Conservation (phyloP, 139 green algal species). For the Chlorella ohadii region DNA sequence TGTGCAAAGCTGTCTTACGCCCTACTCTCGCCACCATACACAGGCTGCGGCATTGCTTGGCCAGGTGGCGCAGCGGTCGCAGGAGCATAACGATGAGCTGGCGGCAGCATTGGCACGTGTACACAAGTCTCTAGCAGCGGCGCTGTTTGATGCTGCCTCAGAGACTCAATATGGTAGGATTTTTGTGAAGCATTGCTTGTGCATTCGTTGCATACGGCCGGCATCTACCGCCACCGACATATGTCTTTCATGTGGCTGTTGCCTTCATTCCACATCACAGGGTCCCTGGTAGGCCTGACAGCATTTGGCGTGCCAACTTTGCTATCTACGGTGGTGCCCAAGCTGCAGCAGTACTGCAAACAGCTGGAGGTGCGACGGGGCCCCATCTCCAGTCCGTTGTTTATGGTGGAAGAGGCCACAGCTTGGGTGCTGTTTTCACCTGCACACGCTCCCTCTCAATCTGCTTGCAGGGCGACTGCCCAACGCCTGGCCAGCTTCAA, state of each 20-base stretch:
- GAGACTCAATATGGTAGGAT: not conserved
- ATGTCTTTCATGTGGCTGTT: too few relatives aligned
- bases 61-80: not conserved
- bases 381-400: too few relatives aligned
- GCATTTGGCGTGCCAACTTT: not conserved
- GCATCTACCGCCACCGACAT: too few relatives aligned
- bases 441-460: too few relatives aligned
- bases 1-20: not conserved
- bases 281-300: slow-evolving; percentile 1
- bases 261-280: not conserved
- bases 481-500: not conserved
- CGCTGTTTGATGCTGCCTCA: not conserved
- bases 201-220: too few relatives aligned
- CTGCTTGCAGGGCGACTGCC: not conserved
- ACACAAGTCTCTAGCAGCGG: not conserved
- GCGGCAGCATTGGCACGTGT: not conserved
- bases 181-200: too few relatives aligned
- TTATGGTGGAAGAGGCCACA: too few relatives aligned
- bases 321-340: not conserved
- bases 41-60: slow-evolving; percentile 1
- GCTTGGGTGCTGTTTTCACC: too few relatives aligned
- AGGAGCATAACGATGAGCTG: not conserved
- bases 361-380: not conserved
- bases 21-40: not conserved
- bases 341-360: not conserved